These are phyloP conservation scores for Mycena rebaudengoi DNA, from an alignment of 768 basidiomycete species.

Conservation along the genomic window DNA sequence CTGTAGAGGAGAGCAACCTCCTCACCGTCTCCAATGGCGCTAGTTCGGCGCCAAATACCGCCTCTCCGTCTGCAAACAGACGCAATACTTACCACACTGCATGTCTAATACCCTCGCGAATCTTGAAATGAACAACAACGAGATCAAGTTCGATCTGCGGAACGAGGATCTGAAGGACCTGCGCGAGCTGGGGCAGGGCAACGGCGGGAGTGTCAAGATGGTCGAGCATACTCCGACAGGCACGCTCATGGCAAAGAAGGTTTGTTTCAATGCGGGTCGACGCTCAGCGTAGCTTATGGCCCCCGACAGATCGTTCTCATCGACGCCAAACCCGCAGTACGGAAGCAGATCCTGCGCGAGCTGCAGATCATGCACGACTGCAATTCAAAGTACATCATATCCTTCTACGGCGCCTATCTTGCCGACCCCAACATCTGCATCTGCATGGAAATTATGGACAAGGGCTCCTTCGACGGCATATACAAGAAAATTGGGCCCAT, in stretches of 20 bases:
- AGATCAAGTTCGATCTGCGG: slow-evolving; percentile 84
- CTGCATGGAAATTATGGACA: slow-evolving; percentile 98
- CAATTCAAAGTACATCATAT: slow-evolving; percentile 91
- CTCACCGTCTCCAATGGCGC: slow-evolving; percentile 58
- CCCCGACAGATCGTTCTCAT: slow-evolving; percentile 85
- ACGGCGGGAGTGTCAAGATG: slow-evolving; percentile 97
- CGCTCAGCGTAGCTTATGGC: slow-evolving; percentile 4
- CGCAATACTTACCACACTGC: slow-evolving; percentile 82
- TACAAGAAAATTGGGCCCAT: slow-evolving; percentile 97
- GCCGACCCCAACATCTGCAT: slow-evolving; percentile 99
- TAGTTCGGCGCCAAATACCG: slow-evolving; percentile 62
- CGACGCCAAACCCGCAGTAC: slow-evolving; percentile 94
- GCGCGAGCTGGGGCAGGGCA: slow-evolving; percentile 92
- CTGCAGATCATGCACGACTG: slow-evolving; percentile 99
- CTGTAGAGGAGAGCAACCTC: slow-evolving; percentile 54
- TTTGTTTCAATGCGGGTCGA: slow-evolving; percentile 42
- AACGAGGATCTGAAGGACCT: slow-evolving; percentile 93
- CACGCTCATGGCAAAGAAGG: slow-evolving; percentile 98
- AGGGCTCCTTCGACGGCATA: slow-evolving; percentile 91
- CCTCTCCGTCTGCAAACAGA: slow-evolving; percentile 56
- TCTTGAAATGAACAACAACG: slow-evolving; percentile 85
- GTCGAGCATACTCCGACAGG: slow-evolving; percentile 92
- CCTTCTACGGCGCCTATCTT: slow-evolving; percentile 96
- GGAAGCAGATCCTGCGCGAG: slow-evolving; percentile 97
- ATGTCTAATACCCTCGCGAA: slow-evolving; percentile 87